Evolutionary conservation across 495 filamentous ascomycete genomes (phyloP).

Genomic region (Staphylotrichum tortipilum): DNA sequence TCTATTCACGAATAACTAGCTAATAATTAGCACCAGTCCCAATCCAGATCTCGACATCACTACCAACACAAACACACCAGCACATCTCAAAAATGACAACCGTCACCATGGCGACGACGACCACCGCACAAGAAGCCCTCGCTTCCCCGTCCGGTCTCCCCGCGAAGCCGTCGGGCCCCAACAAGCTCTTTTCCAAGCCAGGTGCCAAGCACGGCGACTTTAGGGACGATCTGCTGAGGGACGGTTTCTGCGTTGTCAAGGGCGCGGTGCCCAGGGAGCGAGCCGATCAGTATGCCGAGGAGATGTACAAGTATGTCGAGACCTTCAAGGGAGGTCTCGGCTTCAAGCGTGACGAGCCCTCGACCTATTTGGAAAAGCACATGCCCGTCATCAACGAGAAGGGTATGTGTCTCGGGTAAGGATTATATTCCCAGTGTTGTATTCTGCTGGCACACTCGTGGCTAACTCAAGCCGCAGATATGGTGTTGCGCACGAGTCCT

Average conservation of each 20-base stretch:
- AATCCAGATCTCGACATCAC: not conserved
- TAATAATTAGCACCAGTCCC: not conserved
- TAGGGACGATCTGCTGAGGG: conserved; percentile 24
- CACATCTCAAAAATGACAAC: not conserved
- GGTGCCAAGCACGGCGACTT: conserved; percentile 1
- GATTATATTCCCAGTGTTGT: not conserved
- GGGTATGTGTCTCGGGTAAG: conserved; percentile 13
- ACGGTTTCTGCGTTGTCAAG: conserved; percentile 41
- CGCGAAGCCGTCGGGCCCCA: not conserved
- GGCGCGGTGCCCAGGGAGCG: conserved; percentile 34
- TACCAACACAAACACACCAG: not conserved
- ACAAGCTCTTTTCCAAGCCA: not conserved
- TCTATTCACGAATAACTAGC: too few relatives aligned
- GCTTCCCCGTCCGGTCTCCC: not conserved
- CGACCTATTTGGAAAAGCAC: conserved; percentile 27
- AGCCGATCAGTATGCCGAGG: conserved; percentile 13
- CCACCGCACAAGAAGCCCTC: not conserved
- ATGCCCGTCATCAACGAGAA: conserved; percentile 34
- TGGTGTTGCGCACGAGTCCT: conserved; percentile 35
- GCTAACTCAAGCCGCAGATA: not conserved
- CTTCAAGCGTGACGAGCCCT: conserved; percentile 30
- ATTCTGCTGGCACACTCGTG: not conserved
- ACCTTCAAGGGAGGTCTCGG: conserved; percentile 33
- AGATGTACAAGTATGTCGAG: conserved; percentile 1
- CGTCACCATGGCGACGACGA: not conserved